Conservation (phyloP, 257 asterid species). For the Solanum rostratum region DNA sequence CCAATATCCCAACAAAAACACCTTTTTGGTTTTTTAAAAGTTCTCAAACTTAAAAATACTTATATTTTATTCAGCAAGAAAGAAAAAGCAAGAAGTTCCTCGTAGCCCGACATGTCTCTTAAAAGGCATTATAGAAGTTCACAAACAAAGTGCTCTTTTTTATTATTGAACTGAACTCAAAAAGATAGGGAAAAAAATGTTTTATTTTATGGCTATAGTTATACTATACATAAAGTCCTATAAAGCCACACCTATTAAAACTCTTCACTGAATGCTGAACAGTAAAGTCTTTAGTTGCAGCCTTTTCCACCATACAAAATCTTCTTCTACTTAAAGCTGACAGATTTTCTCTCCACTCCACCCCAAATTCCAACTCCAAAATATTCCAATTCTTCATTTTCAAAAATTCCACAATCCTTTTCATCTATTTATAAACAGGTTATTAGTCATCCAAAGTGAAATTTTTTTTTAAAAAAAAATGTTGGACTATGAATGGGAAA, state of each 20-base stretch:
- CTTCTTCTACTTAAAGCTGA: conserved; percentile 62
- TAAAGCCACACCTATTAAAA: conserved; percentile 11
- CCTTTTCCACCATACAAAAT: conserved; percentile 42
- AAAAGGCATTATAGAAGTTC: conserved; percentile 19
- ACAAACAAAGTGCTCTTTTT: background rate
- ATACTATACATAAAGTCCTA: background rate
- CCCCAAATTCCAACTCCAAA: conserved; percentile 1
- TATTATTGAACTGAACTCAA: conserved; percentile 8
- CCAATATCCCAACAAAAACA: background rate
- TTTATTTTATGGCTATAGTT: background rate
- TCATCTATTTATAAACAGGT: background rate
- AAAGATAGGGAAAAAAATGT: conserved; percentile 1
- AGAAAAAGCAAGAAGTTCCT: conserved; percentile 12
- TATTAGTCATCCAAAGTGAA: background rate
- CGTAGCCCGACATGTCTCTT: conserved; percentile 43
- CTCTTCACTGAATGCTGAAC: conserved; percentile 12
- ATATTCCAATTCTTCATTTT: conserved; percentile 25
- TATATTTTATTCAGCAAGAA: background rate
- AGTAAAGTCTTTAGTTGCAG: conserved; percentile 34
- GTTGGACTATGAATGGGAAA: conserved; percentile 95
- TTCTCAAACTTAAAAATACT: background rate
- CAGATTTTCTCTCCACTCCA: conserved; percentile 35
- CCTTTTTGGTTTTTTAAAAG: background rate
- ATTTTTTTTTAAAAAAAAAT: conserved; percentile 24
- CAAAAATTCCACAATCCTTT: background rate